Evolutionary conservation across 2,329 filamentous ascomycete genomes (phyloP).

Genomic region (Leptographium wingfieldii): DNA sequence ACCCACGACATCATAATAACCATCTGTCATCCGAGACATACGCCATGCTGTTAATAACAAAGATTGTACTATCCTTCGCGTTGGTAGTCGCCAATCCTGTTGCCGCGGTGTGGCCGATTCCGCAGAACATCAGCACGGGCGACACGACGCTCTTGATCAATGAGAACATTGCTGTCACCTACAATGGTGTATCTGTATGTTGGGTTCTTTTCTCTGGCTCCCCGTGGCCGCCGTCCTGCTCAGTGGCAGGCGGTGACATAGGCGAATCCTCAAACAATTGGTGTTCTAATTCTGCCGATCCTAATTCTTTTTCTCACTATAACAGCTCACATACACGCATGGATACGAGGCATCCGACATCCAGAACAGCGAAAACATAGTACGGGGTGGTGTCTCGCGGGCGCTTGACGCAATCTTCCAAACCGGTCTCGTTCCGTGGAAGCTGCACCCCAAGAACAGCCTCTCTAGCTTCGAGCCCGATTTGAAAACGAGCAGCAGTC

Average conservation of each 20-base stretch:
- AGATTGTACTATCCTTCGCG: conserved; percentile 23
- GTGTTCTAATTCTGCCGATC: conserved; percentile 3
- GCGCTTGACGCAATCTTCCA: conserved; percentile 52
- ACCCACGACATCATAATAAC: too few relatives aligned
- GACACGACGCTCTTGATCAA: conserved; percentile 40
- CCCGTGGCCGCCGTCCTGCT: conserved; percentile 1
- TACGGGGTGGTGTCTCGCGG: conserved; percentile 44
- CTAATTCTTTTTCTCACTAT: conserved; percentile 2
- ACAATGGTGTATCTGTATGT: conserved; percentile 46
- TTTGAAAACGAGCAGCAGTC: conserved; percentile 22
- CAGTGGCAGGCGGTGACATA: conserved; percentile 1
- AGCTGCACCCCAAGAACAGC: conserved; percentile 49
- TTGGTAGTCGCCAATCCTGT: conserved; percentile 27
- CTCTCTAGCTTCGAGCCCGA: conserved; percentile 51
- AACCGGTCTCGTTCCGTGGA: conserved; percentile 65
- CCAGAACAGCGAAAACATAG: conserved; percentile 38
- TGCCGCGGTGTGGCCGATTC: conserved; percentile 47
- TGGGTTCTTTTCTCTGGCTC: conserved; percentile 19
- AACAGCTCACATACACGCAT: conserved; percentile 35
- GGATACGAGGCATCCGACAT: conserved; percentile 28
- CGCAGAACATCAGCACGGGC: conserved; percentile 37
- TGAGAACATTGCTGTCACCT: conserved; percentile 38
- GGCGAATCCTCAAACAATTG: conserved; percentile 8
- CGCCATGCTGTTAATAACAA: conserved; percentile 15
- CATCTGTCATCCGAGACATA: too few relatives aligned